phyloP scores from a whole-genome alignment of 768 basidiomycete species.

The Phanerodontia chrysosporium region DNA sequence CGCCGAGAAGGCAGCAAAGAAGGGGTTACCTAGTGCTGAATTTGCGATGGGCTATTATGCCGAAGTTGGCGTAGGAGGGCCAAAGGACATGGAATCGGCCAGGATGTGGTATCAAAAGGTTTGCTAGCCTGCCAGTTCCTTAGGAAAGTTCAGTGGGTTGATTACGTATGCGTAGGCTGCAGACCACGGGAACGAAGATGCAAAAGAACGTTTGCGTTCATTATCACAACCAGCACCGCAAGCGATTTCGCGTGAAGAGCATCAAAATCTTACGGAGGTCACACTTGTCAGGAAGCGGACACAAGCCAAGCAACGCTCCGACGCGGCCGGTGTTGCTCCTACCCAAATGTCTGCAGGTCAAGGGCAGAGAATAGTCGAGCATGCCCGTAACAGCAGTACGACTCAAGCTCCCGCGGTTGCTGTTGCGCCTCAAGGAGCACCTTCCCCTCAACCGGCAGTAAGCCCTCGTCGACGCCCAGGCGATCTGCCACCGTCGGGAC shows the following conservation, averaged over 20 bases:
- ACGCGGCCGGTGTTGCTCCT: constrained; percentile 22
- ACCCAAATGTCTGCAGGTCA: constrained; percentile 28
- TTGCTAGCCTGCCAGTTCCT: too few species aligned
- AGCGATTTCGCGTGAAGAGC: constrained; percentile 71
- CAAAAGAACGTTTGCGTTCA: constrained; percentile 65
- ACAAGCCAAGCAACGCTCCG: constrained; percentile 56
- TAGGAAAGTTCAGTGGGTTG: too few species aligned
- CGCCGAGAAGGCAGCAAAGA: constrained; percentile 80
- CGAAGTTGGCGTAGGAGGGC: constrained; percentile 86
- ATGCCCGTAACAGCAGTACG: constrained; percentile 49
- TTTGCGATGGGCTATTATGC: constrained; percentile 96
- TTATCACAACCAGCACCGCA: constrained; percentile 59
- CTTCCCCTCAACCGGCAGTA: not conserved
- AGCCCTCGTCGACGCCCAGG: not conserved
- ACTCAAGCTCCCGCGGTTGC: constrained; percentile 1
- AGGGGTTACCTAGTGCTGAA: constrained; percentile 76
- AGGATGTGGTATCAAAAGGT: constrained; percentile 75
- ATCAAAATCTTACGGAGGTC: constrained; percentile 71
- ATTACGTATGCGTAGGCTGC: constrained; percentile 61
- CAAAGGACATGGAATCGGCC: constrained; percentile 58
- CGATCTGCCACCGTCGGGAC: not conserved
- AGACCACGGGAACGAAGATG: constrained; percentile 78
- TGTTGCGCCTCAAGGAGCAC: not conserved
- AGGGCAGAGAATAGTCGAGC: constrained; percentile 45
- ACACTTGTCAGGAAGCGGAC: constrained; percentile 85